Evolutionary conservation across 1,284 basidiomycete species (phyloP).

Genomic region (Moesziomyces antarcticus): DNA sequence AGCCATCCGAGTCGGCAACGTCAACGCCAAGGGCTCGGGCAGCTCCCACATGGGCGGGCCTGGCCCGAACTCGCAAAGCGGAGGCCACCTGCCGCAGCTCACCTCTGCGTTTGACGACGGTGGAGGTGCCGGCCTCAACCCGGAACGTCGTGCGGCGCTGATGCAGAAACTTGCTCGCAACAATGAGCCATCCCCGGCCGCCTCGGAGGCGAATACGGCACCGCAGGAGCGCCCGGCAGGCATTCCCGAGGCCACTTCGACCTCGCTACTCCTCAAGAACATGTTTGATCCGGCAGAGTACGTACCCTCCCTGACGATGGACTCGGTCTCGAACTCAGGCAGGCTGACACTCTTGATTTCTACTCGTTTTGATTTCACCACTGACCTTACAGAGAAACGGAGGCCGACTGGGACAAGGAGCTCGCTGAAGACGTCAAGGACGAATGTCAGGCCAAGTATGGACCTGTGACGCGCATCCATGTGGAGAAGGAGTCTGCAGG

Average conservation of each 20-base stretch:
- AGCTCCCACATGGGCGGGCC: slow-evolving; percentile 16
- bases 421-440: slow-evolving; percentile 94
- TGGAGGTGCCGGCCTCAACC: slow-evolving; percentile 61
- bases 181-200: slow-evolving; percentile 28
- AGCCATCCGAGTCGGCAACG: slow-evolving; percentile 70
- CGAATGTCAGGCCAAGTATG: slow-evolving; percentile 92
- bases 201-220: slow-evolving; percentile 11
- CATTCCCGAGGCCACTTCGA: slow-evolving; percentile 40
- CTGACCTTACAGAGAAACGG: slow-evolving; percentile 76
- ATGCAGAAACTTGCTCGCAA: slow-evolving; percentile 66
- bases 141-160: slow-evolving; percentile 58
- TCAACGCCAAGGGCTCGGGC: slow-evolving; percentile 52
- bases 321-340: neutral
- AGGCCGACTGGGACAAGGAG: slow-evolving; percentile 94
- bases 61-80: slow-evolving; percentile 16
- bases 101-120: slow-evolving; percentile 63
- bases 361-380: neutral
- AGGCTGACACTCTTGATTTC: neutral
- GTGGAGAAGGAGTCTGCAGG: slow-evolving; percentile 90
- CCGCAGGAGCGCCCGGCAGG: slow-evolving; percentile 73
- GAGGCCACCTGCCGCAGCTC: slow-evolving; percentile 43
- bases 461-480: slow-evolving; percentile 84
- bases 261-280: slow-evolving; percentile 78
- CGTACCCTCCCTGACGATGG: neutral
- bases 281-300: slow-evolving; percentile 94